A percentile compares a stretch with the other conserved stretches of the same genome.
These are phyloP conservation scores for Globisporangium sylvaticum DNA, from an alignment of 352 stramenopile species.

Conservation along the genomic window DNA sequence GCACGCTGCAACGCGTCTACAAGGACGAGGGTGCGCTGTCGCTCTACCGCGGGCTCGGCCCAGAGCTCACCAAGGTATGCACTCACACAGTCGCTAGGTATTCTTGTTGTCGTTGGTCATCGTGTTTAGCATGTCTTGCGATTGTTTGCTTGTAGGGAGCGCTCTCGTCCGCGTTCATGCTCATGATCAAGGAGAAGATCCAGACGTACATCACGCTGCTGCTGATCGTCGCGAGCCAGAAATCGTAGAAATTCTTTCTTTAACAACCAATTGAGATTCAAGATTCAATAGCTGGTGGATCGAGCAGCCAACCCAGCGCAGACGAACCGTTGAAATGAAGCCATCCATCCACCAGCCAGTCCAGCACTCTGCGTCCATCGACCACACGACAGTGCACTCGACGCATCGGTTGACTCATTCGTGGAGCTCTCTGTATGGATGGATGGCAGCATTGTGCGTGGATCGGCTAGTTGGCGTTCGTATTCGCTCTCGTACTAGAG, in stretches of 20 bases:
- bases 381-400: too few relatives aligned
- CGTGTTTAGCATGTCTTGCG: conserved; percentile 6
- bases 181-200: conserved; percentile 98
- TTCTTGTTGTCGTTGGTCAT: not conserved
- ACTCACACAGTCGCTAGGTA: not conserved
- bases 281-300: not conserved
- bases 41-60: conserved; percentile 92
- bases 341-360: too few relatives aligned
- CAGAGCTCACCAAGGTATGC: conserved; percentile 89
- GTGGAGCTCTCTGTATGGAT: too few relatives aligned
- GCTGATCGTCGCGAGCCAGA: conserved; percentile 56
- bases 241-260: conserved; percentile 3
- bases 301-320: too few relatives aligned
- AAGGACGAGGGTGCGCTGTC: conserved; percentile 80
- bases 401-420: too few relatives aligned
- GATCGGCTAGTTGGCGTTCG: too few relatives aligned
- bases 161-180: conserved; percentile 95
- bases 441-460: too few relatives aligned
- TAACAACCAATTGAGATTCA: not conserved
- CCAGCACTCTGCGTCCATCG: too few relatives aligned
- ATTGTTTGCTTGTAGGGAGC: conserved; percentile 62
- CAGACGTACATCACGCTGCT: conserved; percentile 86
- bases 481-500: too few relatives aligned
- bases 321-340: too few relatives aligned
- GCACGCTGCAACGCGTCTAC: conserved; percentile 72